These are phyloP conservation scores for Penicillium sp. DNA, from an alignment of 2,329 filamentous ascomycete genomes.

Conservation along the genomic window DNA sequence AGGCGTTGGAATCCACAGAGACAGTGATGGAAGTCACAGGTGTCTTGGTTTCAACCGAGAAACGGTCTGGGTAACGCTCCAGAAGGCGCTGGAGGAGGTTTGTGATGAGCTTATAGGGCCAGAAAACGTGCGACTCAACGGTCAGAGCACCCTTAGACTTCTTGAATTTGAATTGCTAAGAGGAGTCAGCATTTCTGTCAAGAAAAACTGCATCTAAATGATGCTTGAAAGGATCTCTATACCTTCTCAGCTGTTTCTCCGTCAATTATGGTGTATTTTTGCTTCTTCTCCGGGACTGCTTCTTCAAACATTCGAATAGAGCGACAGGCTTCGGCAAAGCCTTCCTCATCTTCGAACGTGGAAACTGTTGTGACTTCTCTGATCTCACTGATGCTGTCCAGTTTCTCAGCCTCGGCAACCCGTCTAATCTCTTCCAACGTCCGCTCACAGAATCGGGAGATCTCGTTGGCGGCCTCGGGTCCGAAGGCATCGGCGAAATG, in stretches of 20 bases:
- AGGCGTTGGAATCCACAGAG: not conserved
- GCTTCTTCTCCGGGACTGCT: constrained; percentile 23
- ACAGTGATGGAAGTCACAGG: not conserved
- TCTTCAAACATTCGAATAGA: constrained; percentile 59
- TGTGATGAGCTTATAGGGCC: not conserved
- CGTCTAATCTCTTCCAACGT: constrained; percentile 19
- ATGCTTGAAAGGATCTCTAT: not conserved
- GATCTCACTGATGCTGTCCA: constrained; percentile 11
- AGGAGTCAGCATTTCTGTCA: not conserved
- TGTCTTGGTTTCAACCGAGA: not conserved
- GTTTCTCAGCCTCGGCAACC: constrained; percentile 26
- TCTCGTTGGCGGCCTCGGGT: not conserved
- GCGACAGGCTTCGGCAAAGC: constrained; percentile 26
- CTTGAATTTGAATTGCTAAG: not conserved
- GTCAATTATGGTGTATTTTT: not conserved
- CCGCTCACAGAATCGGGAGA: not conserved
- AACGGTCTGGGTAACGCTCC: not conserved
- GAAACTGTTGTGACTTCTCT: constrained; percentile 9
- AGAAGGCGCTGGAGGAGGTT: not conserved
- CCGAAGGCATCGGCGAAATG: constrained; percentile 7
- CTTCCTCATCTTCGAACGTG: constrained; percentile 31
- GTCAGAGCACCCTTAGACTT: not conserved
- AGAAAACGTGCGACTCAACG: not conserved
- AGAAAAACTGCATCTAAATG: not conserved
- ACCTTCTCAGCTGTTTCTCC: not conserved